Percentiles rank a stretch among this genome's conserved stretches.
Evolutionary conservation across 768 basidiomycete species (phyloP).

Genomic region (Leccinum boreale): DNA sequence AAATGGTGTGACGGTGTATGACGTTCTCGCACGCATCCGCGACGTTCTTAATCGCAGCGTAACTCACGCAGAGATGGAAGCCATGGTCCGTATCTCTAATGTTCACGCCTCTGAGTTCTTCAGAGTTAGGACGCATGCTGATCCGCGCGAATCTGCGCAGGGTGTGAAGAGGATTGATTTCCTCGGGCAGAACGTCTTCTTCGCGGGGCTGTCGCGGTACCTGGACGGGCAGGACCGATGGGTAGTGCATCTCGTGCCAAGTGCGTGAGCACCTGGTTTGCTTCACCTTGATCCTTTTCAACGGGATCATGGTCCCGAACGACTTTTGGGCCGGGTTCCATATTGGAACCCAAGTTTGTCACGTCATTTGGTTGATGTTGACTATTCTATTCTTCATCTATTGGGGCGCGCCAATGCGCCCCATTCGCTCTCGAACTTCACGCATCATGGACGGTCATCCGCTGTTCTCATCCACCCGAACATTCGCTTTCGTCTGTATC

Average conservation of each 20-base stretch:
- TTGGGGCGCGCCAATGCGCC: not conserved
- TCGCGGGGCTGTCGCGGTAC: constrained; percentile 30
- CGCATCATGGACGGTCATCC: constrained; percentile 15
- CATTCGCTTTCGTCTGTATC: constrained; percentile 13
- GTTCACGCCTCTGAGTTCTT: constrained; percentile 27
- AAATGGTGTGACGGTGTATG: constrained; percentile 25
- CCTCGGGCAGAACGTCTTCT: constrained; percentile 30
- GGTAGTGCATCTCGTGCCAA: constrained; percentile 25
- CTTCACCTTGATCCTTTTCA: not conserved
- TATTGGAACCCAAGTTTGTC: constrained; percentile 9
- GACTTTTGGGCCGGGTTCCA: constrained; percentile 7
- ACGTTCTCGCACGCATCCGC: constrained; percentile 27
- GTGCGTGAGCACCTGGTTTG: constrained; percentile 8
- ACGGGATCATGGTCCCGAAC: constrained; percentile 12
- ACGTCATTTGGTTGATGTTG: not conserved
- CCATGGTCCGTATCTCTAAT: constrained; percentile 22
- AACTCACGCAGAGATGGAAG: constrained; percentile 22
- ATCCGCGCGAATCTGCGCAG: constrained; percentile 36
- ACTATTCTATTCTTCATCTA: constrained; percentile 20
- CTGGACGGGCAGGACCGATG: constrained; percentile 27
- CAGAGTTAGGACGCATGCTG: constrained; percentile 26
- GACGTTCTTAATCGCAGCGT: constrained; percentile 27
- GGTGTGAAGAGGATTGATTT: constrained; percentile 40
- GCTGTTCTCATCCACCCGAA: not conserved
- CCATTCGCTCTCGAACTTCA: constrained; percentile 8